Base-by-base conservation (phyloP, 345 rosid species). In the Populus alba region DNA sequence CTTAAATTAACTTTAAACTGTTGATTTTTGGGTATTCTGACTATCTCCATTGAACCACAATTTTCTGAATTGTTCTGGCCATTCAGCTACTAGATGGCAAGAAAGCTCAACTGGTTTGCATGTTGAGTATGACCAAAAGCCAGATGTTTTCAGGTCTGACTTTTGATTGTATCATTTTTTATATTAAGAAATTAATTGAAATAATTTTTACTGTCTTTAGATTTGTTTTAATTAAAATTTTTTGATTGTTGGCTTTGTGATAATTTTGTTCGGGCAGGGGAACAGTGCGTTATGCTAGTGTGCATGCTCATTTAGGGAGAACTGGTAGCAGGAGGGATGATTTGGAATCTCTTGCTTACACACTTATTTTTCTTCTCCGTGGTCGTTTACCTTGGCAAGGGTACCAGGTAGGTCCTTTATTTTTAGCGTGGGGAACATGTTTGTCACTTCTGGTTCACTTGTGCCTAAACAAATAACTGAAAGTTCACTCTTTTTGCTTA, bases 321-420 rank as follows among this genome's bases (percentile, higher is more conserved):
- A 91, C 95, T 33, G 92, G 95, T 78, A 95, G 98, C 83, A 87
- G 97, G 65, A 90, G 98, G 72, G 98, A 95, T 82, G 98, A 95
- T 86, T 92, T 95, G 20, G 98, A 95, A 86, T 95, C 98, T 43
- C 88, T 95, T 87, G 98, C 98, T 9, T 95, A 95, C 82, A 95
- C 98, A 12, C 85, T 95, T 73, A 91, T 95, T 83, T 95, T 95
- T 87, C 93, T 95, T 67, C 85, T 95, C 75, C 92, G 87, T 74
- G 98, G 98, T 77, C 90, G 97, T 80, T 88, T 95, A 87, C 98
- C 98, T 17, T 95, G 98, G 98, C 98, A 95, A 84, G 98, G 98
- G 23, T 95, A 89, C 80, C 96, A 93, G 90, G 98, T 90, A 49
- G 45, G 78, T 82, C 77, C 33, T 77, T 53, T 59, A 2, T 63